Evolutionary conservation across 495 filamentous ascomycete genomes (phyloP).

Genomic region (Lophiostoma macrostomum): DNA sequence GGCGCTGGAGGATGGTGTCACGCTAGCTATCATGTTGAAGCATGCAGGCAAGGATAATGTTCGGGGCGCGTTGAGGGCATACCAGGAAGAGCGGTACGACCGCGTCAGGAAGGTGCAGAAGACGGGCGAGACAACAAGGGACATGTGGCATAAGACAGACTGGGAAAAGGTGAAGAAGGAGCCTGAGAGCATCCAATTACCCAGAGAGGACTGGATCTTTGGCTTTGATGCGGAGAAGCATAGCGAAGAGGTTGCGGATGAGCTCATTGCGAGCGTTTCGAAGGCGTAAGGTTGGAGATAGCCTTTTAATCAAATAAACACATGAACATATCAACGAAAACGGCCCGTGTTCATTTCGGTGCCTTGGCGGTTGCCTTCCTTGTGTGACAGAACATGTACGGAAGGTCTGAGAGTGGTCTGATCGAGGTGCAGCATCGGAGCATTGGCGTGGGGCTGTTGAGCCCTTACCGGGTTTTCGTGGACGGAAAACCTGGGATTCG

Average conservation of each 20-base stretch:
- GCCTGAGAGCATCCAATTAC: constrained; percentile 53
- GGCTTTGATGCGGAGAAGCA: constrained; percentile 54
- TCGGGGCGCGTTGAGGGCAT: constrained; percentile 45
- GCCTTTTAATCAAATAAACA: too few relatives aligned
- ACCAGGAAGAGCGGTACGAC: constrained; percentile 45
- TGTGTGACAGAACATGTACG: not conserved
- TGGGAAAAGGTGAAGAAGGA: constrained; percentile 54
- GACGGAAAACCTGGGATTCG: not conserved
- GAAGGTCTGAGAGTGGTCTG: not conserved
- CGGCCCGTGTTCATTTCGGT: too few relatives aligned
- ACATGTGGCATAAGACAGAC: constrained; percentile 61
- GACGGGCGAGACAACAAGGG: constrained; percentile 55
- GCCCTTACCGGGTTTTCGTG: not conserved
- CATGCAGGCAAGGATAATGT: constrained; percentile 54
- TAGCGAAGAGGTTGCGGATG: constrained; percentile 52
- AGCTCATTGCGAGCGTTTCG: constrained; percentile 34
- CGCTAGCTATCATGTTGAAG: constrained; percentile 60
- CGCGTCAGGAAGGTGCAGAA: constrained; percentile 53
- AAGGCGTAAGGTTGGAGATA: not conserved
- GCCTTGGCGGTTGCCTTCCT: not conserved
- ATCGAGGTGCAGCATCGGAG: too few relatives aligned
- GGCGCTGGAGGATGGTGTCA: constrained; percentile 70
- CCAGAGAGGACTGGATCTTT: constrained; percentile 58
- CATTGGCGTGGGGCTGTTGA: not conserved
- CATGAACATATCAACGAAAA: too few relatives aligned